Evolutionary conservation across 2,329 filamentous ascomycete genomes (phyloP).

Genomic region (Aspergillus sp.): DNA sequence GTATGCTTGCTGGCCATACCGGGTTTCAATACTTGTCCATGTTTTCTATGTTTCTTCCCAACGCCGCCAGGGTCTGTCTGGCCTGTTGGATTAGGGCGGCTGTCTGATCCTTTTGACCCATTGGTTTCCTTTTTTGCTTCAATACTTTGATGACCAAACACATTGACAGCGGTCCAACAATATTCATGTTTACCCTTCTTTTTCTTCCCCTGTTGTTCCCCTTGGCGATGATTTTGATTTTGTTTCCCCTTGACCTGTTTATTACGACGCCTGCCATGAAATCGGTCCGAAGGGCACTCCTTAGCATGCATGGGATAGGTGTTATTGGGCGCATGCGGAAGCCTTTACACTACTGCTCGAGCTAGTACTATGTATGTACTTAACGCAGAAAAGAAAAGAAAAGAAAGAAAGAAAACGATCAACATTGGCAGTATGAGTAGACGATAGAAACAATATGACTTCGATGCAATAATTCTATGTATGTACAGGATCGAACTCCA

Average conservation of each 20-base stretch:
- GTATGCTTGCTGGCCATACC: not conserved
- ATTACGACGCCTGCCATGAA: conserved; percentile 33
- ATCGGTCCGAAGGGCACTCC: conserved; percentile 28
- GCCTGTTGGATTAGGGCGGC: not conserved
- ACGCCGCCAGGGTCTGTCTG: not conserved
- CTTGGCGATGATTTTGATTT: conserved; percentile 8
- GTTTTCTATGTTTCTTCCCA: not conserved
- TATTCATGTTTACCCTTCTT: not conserved
- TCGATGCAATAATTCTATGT: conserved; percentile 1
- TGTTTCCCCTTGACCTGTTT: not conserved
- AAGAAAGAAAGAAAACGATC: conserved; percentile 6
- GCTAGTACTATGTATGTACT: conserved; percentile 20
- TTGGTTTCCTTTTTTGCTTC: not conserved
- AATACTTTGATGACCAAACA: not conserved
- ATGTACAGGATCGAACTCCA: not conserved
- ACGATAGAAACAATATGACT: conserved; percentile 1
- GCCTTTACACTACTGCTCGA: not conserved
- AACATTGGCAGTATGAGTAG: not conserved
- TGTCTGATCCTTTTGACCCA: not conserved
- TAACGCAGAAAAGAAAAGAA: conserved; percentile 13
- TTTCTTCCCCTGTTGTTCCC: conserved; percentile 4
- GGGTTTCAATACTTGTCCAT: not conserved
- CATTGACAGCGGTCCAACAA: conserved; percentile 1
- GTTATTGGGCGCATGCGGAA: conserved; percentile 36
- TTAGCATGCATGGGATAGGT: conserved; percentile 41